phyloP scores from a whole-genome alignment of 805 yeast species.

The Suhomyces sp. region DNA sequence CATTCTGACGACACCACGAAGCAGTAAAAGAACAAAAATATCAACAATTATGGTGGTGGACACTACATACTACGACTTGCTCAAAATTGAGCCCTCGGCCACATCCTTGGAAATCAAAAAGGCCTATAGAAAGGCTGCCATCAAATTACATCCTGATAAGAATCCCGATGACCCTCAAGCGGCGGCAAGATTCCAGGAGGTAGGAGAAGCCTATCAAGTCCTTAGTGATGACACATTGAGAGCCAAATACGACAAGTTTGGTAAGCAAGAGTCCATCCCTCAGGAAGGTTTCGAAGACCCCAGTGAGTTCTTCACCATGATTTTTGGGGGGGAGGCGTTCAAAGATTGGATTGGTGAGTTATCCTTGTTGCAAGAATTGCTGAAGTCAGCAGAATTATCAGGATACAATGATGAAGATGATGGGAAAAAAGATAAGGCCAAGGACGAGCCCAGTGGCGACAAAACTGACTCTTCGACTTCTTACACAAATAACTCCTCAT shows the following conservation, averaged over 20 bases:
- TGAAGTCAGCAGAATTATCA: conserved; percentile 43
- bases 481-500: background rate
- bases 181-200: conserved; percentile 45
- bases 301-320: conserved; percentile 62
- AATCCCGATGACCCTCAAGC: conserved; percentile 47
- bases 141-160: conserved; percentile 45
- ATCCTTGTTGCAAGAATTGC: conserved; percentile 47
- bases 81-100: conserved; percentile 34
- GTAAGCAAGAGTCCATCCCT: conserved; percentile 70
- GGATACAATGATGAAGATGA: conserved; percentile 34
- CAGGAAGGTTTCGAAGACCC: conserved; percentile 70
- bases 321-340: conserved; percentile 90
- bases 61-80: conserved; percentile 42
- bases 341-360: conserved; percentile 48
- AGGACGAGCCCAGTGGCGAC: conserved; percentile 26
- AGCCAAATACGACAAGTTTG: conserved; percentile 69
- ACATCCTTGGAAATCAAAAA: conserved; percentile 45
- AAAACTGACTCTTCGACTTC: conserved; percentile 1
- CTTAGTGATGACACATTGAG: conserved; percentile 64
- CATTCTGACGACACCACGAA: no score
- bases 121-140: conserved; percentile 47
- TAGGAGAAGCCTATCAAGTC: conserved; percentile 76
- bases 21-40: no score
- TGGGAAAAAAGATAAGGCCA: conserved; percentile 28
- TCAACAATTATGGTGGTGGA: conserved; percentile 40